Conservation (phyloP, 345 rosid species). For the Sisymbrium irio region DNA sequence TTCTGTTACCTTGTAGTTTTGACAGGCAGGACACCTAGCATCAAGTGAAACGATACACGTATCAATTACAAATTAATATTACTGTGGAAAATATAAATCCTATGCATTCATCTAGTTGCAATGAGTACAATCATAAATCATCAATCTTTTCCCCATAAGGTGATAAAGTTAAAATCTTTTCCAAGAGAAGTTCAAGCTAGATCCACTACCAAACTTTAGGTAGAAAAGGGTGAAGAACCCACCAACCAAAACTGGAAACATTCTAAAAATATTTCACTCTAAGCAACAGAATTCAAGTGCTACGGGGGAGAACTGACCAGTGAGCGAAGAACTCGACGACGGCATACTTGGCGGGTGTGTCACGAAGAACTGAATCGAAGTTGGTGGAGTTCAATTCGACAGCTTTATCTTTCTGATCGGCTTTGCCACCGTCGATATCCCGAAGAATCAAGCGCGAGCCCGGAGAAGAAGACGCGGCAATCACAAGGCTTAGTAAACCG, state of each 20-base stretch:
- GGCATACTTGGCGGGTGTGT: slow-evolving; percentile 70
- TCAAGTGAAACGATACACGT: slow-evolving; percentile 4
- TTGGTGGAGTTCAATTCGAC: slow-evolving; percentile 65
- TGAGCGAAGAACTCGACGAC: slow-evolving; percentile 93
- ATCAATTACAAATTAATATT: slow-evolving; percentile 8
- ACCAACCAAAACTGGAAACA: slow-evolving; percentile 33
- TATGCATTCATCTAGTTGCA: not conserved
- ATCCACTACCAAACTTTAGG: slow-evolving; percentile 28
- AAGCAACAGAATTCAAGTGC: slow-evolving; percentile 3
- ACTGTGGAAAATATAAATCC: not conserved
- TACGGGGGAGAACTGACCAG: slow-evolving; percentile 57
- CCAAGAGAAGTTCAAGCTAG: not conserved
- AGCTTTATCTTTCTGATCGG: slow-evolving; percentile 49
- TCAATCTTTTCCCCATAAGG: no score
- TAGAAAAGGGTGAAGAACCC: slow-evolving; percentile 41
- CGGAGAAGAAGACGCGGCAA: slow-evolving; percentile 37
- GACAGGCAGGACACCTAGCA: slow-evolving; percentile 98
- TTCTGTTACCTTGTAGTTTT: slow-evolving; percentile 85
- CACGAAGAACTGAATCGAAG: slow-evolving; percentile 63
- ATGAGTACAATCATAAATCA: no score
- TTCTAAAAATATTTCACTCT: not conserved
- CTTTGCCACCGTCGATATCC: slow-evolving; percentile 27
- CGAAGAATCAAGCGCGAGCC: slow-evolving; percentile 74
- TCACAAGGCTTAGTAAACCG: slow-evolving; percentile 35
- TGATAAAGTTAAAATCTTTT: not conserved